Conservation (phyloP, 2,329 filamentous ascomycete genomes). For the Davidsoniella australis region DNA sequence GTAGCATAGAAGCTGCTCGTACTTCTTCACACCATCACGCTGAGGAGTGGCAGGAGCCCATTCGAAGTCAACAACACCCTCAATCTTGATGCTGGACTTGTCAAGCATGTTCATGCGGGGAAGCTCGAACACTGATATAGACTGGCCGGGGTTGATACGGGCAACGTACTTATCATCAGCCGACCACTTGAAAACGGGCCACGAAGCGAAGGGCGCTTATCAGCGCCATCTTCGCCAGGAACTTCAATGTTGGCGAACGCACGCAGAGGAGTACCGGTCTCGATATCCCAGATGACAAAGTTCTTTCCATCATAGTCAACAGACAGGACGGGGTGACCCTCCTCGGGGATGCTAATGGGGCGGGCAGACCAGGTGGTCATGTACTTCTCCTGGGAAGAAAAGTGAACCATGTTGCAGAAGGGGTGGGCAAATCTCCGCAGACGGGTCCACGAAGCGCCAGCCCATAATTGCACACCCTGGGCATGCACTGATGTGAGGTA, state of each 20-base stretch:
- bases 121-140: slow-evolving; percentile 81
- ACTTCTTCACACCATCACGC: slow-evolving; percentile 71
- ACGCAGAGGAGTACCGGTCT: slow-evolving; percentile 72
- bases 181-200: slow-evolving; percentile 99
- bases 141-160: slow-evolving; percentile 69
- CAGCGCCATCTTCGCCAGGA: slow-evolving; percentile 35
- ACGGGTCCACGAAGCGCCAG: slow-evolving; percentile 72
- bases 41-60: slow-evolving; percentile 77
- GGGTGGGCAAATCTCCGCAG: slow-evolving; percentile 90
- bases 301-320: slow-evolving; percentile 97
- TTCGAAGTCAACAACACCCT: slow-evolving; percentile 93
- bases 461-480: slow-evolving; percentile 96
- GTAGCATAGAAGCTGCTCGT: slow-evolving; percentile 94
- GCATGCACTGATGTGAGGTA: slow-evolving; percentile 88
- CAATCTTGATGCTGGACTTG: slow-evolving; percentile 87
- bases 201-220: slow-evolving; percentile 61
- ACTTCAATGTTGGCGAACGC: slow-evolving; percentile 86
- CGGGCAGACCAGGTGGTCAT: slow-evolving; percentile 92
- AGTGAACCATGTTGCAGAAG: slow-evolving; percentile 88
- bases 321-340: slow-evolving; percentile 64
- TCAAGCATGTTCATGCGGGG: slow-evolving; percentile 80
- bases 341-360: slow-evolving; percentile 81
- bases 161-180: slow-evolving; percentile 94
- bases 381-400: slow-evolving; percentile 85
- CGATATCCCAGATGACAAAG: slow-evolving; percentile 96